phyloP scores from a whole-genome alignment of 176 grass and related monocot genomes.

The Aegilops tauschii region DNA sequence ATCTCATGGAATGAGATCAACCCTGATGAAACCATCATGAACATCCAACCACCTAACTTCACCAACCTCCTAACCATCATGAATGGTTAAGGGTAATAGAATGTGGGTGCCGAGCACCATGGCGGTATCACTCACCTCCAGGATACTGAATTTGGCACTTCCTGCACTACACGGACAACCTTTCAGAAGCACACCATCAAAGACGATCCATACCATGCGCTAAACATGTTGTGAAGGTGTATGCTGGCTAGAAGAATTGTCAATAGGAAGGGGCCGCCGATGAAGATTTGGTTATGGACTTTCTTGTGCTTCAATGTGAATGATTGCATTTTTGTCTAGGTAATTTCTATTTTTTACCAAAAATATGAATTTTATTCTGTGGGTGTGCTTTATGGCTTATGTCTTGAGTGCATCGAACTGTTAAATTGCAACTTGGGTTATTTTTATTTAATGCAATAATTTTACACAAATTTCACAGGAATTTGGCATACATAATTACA shows the following conservation, averaged over 20 bases:
- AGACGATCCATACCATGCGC: conserved; percentile 39
- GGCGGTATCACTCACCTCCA: not conserved
- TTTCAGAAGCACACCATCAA: not conserved
- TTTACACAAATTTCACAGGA: too few species aligned
- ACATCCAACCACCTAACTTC: not conserved
- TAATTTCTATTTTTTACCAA: not conserved
- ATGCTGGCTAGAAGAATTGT: not conserved
- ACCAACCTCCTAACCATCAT: not conserved
- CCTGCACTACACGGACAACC: conserved; percentile 29
- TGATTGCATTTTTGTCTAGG: not conserved
- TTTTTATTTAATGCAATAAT: too few species aligned
- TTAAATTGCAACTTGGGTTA: too few species aligned
- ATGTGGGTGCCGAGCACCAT: not conserved
- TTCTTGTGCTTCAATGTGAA: not conserved
- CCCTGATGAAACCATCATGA: not conserved
- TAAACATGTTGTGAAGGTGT: conserved; percentile 34
- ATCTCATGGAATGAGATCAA: conserved; percentile 16
- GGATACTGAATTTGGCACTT: conserved; percentile 37
- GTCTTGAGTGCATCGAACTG: too few species aligned
- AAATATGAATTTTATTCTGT: not conserved
- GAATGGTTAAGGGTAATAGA: conserved; percentile 6
- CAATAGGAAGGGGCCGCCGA: not conserved
- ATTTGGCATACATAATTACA: too few species aligned
- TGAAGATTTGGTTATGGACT: not conserved
- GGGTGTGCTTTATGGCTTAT: too few species aligned